Base-by-base conservation (phyloP, 148 eudicot genomes). In the Vaccinium macrocarpon region DNA sequence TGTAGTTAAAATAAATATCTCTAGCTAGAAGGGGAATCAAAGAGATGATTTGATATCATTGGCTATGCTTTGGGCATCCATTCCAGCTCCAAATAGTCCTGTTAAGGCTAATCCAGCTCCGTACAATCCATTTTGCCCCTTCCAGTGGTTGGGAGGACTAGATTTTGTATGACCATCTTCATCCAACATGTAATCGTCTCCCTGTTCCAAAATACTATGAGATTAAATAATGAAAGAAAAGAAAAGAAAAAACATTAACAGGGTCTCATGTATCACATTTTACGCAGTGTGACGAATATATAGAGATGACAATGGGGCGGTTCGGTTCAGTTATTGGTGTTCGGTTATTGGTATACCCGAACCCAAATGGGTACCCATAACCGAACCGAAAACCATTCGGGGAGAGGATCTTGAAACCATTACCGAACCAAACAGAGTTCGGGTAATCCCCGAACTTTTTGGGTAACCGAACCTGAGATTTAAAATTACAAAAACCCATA, bases 31-130 rank as follows among this genome's bases (percentile, higher is more conserved):
- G 46, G 55, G 55, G 55, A 38, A 46, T 87, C 50, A 89, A 46
- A 84, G 82, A 25, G 79, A 66, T 27, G 85, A 64, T 25, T 91
- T 88, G 76, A 95, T 92, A 77, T 92, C 86, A 14, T 88, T 32
- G 53, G 98, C 93, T 52, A 95, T 91, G 4, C 87, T 88, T 59
- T 87, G 86, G 64, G 95, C 98, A 88, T 95, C 98, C 46, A 86
- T 23, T 1, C 90, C 88, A 84, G 89, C 84, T 84, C 97, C 96
- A 85, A 84, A 85, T 0, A 94, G 25, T 55, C 95, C 98, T 86
- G 88, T 89, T 23, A 94, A 85, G 9, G 94, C 87, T 59, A 95
- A 88, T 64, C 98, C 98, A 76, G 51, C 93, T 51, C 96, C 94
- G 29, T 94, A 95, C 18, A 95, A 86, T 29, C 97, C 97, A 35